Percentiles rank a stretch among this genome's conserved stretches.
Evolutionary conservation across 2,329 filamentous ascomycete species (phyloP).

Genomic region (Verticillium isaacii): DNA sequence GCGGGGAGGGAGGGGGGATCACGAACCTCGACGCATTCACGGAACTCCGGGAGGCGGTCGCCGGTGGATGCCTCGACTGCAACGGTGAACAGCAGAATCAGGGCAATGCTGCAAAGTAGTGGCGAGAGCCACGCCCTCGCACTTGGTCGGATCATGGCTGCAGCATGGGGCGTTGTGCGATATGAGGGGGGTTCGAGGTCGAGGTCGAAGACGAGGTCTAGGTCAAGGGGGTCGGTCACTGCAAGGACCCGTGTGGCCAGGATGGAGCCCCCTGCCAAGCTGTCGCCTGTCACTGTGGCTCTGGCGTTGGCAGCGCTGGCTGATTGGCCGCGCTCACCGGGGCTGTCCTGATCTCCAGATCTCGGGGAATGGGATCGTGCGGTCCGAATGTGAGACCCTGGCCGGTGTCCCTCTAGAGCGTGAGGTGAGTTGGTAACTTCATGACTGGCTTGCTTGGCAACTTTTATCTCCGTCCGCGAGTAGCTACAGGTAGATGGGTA

Average conservation of each 20-base stretch:
- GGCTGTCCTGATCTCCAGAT: neutral
- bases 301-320: neutral
- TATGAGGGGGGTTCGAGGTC: neutral
- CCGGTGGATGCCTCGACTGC: constrained; percentile 68
- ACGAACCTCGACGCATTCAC: constrained; percentile 75
- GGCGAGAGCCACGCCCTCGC: constrained; percentile 11
- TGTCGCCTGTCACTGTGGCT: neutral
- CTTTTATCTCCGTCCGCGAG: neutral
- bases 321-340: neutral
- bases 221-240: neutral
- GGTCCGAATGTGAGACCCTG: neutral
- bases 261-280: neutral
- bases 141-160: constrained; percentile 9
- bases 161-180: constrained; percentile 15
- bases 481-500: neutral
- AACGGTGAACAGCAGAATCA: constrained; percentile 33
- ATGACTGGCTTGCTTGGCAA: neutral
- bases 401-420: neutral
- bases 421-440: neutral
- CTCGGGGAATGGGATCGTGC: neutral
- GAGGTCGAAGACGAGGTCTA: neutral
- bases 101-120: constrained; percentile 23
- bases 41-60: constrained; percentile 83
- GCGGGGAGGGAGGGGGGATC: constrained; percentile 3
- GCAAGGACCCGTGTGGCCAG: neutral